Evolutionary conservation across 345 rosid species (phyloP).

Genomic region (Lagerstroemia speciosa): DNA sequence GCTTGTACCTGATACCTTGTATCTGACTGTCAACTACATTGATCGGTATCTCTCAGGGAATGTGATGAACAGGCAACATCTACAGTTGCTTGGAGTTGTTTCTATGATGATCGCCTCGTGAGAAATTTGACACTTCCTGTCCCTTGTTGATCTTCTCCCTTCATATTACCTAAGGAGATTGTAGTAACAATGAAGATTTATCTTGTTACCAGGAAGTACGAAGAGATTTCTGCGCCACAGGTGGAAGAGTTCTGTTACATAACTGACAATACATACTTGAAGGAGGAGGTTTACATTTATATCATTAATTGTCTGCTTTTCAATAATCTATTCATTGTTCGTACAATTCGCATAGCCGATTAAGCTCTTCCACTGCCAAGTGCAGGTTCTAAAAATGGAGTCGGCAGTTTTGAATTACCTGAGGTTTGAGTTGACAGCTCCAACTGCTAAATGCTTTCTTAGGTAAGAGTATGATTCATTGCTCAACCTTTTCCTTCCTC

Average conservation of each 20-base stretch:
- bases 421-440: constrained; percentile 89
- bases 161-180: not conserved
- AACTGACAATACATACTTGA: constrained; percentile 86
- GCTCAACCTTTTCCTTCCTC: not conserved
- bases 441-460: constrained; percentile 79
- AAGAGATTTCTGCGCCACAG: constrained; percentile 86
- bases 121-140: constrained; percentile 17
- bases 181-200: not conserved
- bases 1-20: constrained; percentile 79
- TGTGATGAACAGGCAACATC: constrained; percentile 56
- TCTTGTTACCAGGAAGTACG: constrained; percentile 57
- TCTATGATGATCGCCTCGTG: constrained; percentile 96
- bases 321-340: not conserved
- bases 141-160: not conserved
- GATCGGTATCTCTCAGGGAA: constrained; percentile 92
- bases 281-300: constrained; percentile 50
- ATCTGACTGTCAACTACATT: constrained; percentile 72
- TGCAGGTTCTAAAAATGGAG: constrained; percentile 87
- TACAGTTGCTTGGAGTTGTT: constrained; percentile 88
- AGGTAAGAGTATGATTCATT: constrained; percentile 28
- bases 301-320: not conserved
- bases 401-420: constrained; percentile 69
- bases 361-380: not conserved
- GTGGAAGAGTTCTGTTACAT: constrained; percentile 92
- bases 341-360: constrained; percentile 3